These are phyloP conservation scores for Russula abietina DNA, from an alignment of 768 basidiomycete species.

Conservation along the genomic window DNA sequence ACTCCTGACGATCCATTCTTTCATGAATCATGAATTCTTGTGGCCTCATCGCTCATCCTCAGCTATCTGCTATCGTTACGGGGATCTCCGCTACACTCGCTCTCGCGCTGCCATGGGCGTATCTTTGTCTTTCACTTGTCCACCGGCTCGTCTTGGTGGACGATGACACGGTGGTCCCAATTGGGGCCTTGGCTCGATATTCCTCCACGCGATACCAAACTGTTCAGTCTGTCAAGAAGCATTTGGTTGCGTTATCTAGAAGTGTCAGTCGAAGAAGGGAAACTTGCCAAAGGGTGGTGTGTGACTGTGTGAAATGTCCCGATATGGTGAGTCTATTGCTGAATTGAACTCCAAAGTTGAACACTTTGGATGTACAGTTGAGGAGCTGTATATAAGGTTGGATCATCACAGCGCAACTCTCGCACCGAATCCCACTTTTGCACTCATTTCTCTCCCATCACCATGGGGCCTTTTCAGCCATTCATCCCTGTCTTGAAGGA, in stretches of 20 bases:
- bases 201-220: slow-evolving; percentile 3
- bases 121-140: neutral
- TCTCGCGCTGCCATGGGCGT: neutral
- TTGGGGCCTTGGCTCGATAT: neutral
- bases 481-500: slow-evolving; percentile 21
- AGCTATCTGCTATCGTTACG: neutral
- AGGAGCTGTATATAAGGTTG: slow-evolving; percentile 22
- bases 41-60: neutral
- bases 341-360: slow-evolving; percentile 1
- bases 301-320: slow-evolving; percentile 22
- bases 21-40: slow-evolving; percentile 13
- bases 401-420: slow-evolving; percentile 15
- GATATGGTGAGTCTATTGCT: slow-evolving; percentile 20
- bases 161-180: neutral
- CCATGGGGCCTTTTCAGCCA: slow-evolving; percentile 24
- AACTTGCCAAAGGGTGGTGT: slow-evolving; percentile 16
- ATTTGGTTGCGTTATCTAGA: slow-evolving; percentile 19
- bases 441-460: neutral
- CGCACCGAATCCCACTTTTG: slow-evolving; percentile 13
- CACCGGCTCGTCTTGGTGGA: neutral
- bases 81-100: neutral
- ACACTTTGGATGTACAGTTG: slow-evolving; percentile 12
- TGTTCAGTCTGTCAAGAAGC: slow-evolving; percentile 11
- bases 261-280: slow-evolving; percentile 23
- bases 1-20: slow-evolving; percentile 21